Evolutionary conservation across 129 eudicot species (phyloP), one percentile per base, ranked within the genome.

Genomic region (Oenanthe sinensis): DNA sequence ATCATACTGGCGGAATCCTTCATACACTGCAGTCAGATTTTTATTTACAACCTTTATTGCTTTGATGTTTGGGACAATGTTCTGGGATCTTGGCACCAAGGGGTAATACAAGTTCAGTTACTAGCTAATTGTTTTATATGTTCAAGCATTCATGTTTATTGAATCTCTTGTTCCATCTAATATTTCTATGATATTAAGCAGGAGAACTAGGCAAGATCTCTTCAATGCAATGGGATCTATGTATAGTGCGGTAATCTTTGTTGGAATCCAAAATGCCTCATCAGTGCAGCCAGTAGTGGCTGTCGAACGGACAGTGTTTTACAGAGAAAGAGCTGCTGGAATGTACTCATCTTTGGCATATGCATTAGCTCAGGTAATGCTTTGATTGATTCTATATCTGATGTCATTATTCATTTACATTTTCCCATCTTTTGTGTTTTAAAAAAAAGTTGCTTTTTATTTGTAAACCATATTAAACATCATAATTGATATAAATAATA

Each of bases 251-350:
- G 22, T 74, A 26, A 4, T 74, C 2, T 74, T 74, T 36, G 5
- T 74, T 46, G 77, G 77, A 43, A 46, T 74, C 14, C 77, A 82
- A 77, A 70, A 82, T 78, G 78, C 85, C n/a, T 52, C 81, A 17
- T 71, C 85, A 0, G 85, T 82, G 33, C 85, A 82, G 79, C 85
- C 81, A 11, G 85, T 82, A 33, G 85, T 82, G 75, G 78, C 75
- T 2, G 77, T 82, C 0, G 85, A 82, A 45, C 46, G 85, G 78
- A 77, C 82, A 3, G 85, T 82, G 48, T 82, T 69, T 55, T 82
- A 82, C 78, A 71, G 85, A 71, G 85, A 82, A 71, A 77, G 70
- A 22, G 81, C 84, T 37, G 84, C 84, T 22, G 84, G 84, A 17
- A 82, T 82, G 84, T 82, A 82, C 78, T 82, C 85, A 33, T 52